Percentiles rank a stretch among this genome's conserved stretches.
Conservation (phyloP, 1,139 yeast genomes). For the Scheffersomyces illinoinensis region DNA sequence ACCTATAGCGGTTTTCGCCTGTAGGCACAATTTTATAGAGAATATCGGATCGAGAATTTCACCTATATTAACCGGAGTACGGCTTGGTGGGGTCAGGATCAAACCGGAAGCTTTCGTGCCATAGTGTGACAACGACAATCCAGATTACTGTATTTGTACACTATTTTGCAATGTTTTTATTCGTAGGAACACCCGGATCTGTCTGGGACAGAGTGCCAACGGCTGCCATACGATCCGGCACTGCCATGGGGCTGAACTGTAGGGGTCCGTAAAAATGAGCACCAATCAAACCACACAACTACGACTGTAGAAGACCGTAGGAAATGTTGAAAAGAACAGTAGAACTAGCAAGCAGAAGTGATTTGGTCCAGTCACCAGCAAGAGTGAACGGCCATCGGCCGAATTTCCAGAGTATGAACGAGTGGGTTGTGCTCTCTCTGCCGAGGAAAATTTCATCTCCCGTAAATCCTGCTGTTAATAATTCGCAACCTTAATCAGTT, state of each 20-base stretch:
- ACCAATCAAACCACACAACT: background rate
- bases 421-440: background rate
- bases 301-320: background rate
- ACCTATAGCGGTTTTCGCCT: background rate
- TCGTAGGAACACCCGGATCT: background rate
- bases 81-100: background rate
- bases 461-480: background rate
- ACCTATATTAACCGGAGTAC: background rate
- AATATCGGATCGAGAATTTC: background rate
- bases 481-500: background rate
- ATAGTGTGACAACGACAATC: background rate
- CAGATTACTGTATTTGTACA: background rate
- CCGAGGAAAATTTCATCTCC: background rate
- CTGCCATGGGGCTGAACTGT: background rate
- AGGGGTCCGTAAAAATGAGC: background rate
- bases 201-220: background rate
- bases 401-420: background rate
- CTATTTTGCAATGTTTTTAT: background rate
- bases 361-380: background rate
- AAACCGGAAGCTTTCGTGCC: background rate
- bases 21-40: background rate
- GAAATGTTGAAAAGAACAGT: background rate
- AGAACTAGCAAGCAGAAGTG: background rate
- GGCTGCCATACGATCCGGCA: background rate
- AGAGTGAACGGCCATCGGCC: background rate